phyloP scores from a whole-genome alignment of 1,284 basidiomycete genomes.

The Takashimella koratensis region DNA sequence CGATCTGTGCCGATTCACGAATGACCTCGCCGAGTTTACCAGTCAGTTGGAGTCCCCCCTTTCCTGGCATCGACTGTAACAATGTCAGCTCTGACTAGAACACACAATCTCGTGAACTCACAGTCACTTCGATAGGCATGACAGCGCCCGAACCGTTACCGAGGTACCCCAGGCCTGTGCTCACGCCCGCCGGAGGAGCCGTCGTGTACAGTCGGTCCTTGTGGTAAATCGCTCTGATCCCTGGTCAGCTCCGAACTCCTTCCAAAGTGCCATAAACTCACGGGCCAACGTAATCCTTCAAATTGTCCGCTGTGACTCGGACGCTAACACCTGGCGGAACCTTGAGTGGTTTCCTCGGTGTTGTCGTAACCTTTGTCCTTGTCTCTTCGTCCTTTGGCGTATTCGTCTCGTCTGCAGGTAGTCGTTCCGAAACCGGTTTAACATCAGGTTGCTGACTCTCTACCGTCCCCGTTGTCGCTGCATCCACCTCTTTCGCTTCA shows the following conservation, averaged over 20 bases:
- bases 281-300: constrained; percentile 96
- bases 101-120: constrained; percentile 48
- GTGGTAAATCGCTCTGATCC: constrained; percentile 73
- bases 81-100: constrained; percentile 6
- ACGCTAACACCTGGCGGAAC: constrained; percentile 79
- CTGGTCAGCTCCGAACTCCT: too few relatives aligned
- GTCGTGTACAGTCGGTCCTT: constrained; percentile 86
- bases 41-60: constrained; percentile 82
- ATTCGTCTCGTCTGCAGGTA: constrained; percentile 37
- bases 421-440: constrained; percentile 48
- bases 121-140: constrained; percentile 93
- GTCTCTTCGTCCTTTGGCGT: constrained; percentile 29
- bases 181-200: constrained; percentile 84
- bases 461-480: constrained; percentile 25
- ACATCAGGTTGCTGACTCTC: constrained; percentile 46
- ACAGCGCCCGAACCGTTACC: constrained; percentile 95
- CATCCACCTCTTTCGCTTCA: constrained; percentile 11
- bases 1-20: constrained; percentile 91
- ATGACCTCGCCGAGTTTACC: constrained; percentile 98
- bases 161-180: constrained; percentile 89
- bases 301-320: constrained; percentile 74
- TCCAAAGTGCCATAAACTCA: constrained; percentile 11
- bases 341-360: constrained; percentile 71
- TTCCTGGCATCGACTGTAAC: constrained; percentile 87
- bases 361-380: constrained; percentile 57